Conservation (phyloP, 768 basidiomycete species). For the Neoboletus magnificus region DNA sequence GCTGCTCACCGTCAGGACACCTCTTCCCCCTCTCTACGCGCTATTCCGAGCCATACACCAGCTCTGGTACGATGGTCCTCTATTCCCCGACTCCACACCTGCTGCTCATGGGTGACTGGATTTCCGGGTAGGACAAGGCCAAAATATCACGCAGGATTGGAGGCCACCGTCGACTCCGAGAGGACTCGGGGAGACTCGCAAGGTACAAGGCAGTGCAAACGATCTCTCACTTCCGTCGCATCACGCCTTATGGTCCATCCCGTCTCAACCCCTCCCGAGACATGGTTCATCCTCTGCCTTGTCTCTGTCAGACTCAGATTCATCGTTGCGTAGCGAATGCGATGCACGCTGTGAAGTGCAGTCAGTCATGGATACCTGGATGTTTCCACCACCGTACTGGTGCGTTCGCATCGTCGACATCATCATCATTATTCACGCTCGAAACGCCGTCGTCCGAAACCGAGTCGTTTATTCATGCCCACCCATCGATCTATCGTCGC, state of each 20-base stretch:
- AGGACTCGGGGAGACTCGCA: neutral
- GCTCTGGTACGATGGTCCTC: neutral
- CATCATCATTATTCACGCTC: too few species aligned
- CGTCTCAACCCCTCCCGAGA: neutral
- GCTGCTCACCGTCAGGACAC: constrained; percentile 9
- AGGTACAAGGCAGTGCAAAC: too few species aligned
- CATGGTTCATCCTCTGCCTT: neutral
- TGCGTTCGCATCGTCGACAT: too few species aligned
- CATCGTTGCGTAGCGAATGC: neutral
- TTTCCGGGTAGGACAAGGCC: constrained; percentile 51
- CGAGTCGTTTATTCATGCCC: neutral
- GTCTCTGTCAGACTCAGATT: neutral
- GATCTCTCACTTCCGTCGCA: too few species aligned
- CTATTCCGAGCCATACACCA: neutral
- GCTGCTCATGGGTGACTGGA: constrained; percentile 56
- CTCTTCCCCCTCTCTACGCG: constrained; percentile 4
- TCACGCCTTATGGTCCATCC: neutral
- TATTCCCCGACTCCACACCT: neutral
- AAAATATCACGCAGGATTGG: constrained; percentile 30
- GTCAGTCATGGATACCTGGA: neutral
- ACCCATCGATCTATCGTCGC: neutral
- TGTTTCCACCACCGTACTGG: too few species aligned
- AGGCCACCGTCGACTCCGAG: neutral
- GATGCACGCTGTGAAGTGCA: neutral
- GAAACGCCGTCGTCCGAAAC: too few species aligned